These are phyloP conservation scores for Botryotinia narcissicola DNA, from an alignment of 2,329 filamentous ascomycete species.

Conservation along the genomic window DNA sequence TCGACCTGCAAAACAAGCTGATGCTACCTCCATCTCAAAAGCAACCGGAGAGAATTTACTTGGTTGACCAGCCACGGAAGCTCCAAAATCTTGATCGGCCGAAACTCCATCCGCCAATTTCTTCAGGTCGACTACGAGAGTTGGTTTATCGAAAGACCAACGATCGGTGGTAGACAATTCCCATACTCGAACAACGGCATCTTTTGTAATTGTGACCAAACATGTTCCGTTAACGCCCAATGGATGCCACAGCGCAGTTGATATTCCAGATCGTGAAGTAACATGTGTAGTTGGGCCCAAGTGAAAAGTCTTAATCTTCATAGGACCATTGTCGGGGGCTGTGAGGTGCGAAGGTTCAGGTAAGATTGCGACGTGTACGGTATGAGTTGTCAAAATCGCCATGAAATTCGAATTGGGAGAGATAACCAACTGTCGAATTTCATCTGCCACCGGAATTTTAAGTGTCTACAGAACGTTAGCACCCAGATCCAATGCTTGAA, in stretches of 20 bases:
- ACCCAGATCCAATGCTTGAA: constrained; percentile 22
- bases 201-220: constrained; percentile 82
- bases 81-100: constrained; percentile 78
- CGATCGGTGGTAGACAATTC: constrained; percentile 80
- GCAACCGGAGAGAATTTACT: constrained; percentile 85
- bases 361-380: constrained; percentile 81
- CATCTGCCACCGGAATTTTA: constrained; percentile 72
- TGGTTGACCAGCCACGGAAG: constrained; percentile 69
- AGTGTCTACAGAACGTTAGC: constrained; percentile 57
- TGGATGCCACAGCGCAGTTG: constrained; percentile 88
- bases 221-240: constrained; percentile 78
- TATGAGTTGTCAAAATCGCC: constrained; percentile 82
- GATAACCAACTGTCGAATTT: constrained; percentile 80
- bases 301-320: constrained; percentile 84
- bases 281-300: constrained; percentile 93
- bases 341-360: constrained; percentile 77
- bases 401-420: constrained; percentile 81
- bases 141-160: constrained; percentile 82
- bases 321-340: constrained; percentile 61
- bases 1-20: constrained; percentile 72
- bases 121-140: constrained; percentile 81
- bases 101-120: constrained; percentile 83
- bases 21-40: constrained; percentile 90
- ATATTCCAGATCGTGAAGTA: constrained; percentile 75
- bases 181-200: constrained; percentile 88